Evolutionary conservation across 2,329 filamentous ascomycete species (phyloP).

Genomic region (Xylariales sp.): DNA sequence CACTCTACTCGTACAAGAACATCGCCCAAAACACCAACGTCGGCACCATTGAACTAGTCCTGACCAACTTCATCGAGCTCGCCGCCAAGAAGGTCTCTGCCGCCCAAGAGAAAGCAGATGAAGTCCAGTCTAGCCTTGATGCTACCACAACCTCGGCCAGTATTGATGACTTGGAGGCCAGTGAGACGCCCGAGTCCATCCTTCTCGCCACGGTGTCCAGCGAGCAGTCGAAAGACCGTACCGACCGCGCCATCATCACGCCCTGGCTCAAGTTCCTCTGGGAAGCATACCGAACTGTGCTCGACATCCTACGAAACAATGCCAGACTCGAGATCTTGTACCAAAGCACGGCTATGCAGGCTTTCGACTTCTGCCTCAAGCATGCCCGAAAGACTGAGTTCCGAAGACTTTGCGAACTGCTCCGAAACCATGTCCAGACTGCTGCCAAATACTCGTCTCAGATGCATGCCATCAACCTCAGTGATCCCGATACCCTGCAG

Average conservation of each 20-base stretch:
- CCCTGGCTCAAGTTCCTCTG: constrained; percentile 99
- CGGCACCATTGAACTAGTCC: constrained; percentile 92
- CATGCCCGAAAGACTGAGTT: constrained; percentile 99
- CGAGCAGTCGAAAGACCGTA: constrained; percentile 94
- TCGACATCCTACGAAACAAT: constrained; percentile 99
- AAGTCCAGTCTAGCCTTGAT: constrained; percentile 84
- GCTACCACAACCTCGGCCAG: constrained; percentile 66
- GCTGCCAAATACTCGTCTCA: constrained; percentile 98
- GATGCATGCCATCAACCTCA: constrained; percentile 99
- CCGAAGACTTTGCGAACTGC: constrained; percentile 93
- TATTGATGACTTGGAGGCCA: constrained; percentile 93
- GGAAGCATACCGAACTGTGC: constrained; percentile 97
- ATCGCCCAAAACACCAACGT: constrained; percentile 99
- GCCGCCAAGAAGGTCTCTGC: constrained; percentile 94
- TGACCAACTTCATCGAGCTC: constrained; percentile 97
- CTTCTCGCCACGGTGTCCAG: constrained; percentile 95
- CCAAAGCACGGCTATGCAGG: constrained; percentile 95
- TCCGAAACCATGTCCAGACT: constrained; percentile 98
- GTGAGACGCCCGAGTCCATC: constrained; percentile 96
- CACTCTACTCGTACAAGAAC: constrained; percentile 99
- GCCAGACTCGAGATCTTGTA: constrained; percentile 96
- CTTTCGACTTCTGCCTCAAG: constrained; percentile 97
- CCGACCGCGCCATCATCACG: constrained; percentile 95
- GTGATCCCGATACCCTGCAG: constrained; percentile 94
- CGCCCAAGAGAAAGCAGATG: constrained; percentile 92